Percentiles rank a stretch among this genome's conserved stretches.
These are phyloP conservation scores for Rubia tinctorum DNA, from an alignment of 305 asterid species.

Conservation along the genomic window DNA sequence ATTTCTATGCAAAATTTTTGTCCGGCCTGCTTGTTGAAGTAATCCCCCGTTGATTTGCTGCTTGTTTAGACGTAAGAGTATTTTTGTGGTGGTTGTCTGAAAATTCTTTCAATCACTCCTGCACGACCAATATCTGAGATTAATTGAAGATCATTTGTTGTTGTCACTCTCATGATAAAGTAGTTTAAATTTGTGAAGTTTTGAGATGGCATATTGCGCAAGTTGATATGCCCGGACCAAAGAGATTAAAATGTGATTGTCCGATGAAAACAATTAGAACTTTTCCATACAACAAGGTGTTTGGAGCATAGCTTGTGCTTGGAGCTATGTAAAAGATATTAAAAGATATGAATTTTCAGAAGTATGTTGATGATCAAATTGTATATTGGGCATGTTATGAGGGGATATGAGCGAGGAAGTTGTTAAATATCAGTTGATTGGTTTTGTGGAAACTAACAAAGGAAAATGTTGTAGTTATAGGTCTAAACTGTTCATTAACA, in stretches of 20 bases:
- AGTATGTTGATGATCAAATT: neutral
- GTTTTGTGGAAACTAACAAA: neutral
- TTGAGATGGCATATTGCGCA: neutral
- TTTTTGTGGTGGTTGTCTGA: neutral
- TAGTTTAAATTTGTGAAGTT: neutral
- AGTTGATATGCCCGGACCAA: neutral
- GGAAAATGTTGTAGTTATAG: neutral
- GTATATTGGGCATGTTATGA: neutral
- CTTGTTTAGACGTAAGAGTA: no score
- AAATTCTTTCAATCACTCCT: neutral
- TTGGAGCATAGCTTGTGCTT: neutral
- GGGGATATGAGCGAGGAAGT: neutral
- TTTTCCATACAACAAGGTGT: neutral
- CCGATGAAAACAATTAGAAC: neutral
- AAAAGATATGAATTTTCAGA: neutral
- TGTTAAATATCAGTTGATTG: neutral
- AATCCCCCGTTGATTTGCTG: no score
- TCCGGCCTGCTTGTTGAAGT: no score
- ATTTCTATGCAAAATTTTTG: no score
- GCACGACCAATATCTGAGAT: neutral
- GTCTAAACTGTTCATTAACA: neutral
- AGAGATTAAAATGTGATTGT: neutral
- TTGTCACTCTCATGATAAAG: no score
- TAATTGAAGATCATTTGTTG: neutral
- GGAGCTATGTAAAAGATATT: slow-evolving; percentile 1